Conservation (phyloP, 2,329 filamentous ascomycete genomes). For the Pseudofabraea citricarpa region DNA sequence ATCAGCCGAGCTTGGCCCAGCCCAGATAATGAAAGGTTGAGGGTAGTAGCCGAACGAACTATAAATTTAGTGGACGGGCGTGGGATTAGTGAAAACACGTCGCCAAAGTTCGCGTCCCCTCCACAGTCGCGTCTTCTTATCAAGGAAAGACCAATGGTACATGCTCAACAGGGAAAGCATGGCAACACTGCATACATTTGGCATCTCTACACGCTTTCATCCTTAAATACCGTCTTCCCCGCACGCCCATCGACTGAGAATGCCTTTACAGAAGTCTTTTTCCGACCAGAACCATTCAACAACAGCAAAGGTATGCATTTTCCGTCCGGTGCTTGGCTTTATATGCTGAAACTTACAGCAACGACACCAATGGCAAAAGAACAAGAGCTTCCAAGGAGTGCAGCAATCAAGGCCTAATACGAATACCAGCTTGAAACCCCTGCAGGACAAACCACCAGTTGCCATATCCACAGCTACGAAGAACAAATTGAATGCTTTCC, state of each 20-base stretch:
- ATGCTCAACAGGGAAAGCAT: not conserved
- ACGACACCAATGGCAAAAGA: constrained; percentile 22
- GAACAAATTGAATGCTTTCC: constrained; percentile 53
- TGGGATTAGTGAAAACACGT: not conserved
- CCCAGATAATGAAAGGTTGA: no score
- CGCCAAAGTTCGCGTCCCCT: not conserved
- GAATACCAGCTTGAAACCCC: constrained; percentile 17
- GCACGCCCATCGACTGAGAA: constrained; percentile 10
- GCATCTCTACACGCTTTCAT: no score
- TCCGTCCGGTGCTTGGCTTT: not conserved
- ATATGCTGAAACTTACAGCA: constrained; percentile 8
- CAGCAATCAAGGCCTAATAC: constrained; percentile 10
- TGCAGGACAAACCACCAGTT: constrained; percentile 22
- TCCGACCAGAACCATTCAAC: constrained; percentile 29
- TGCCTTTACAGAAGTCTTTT: constrained; percentile 32
- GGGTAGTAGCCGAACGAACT: no score
- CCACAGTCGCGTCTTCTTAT: constrained; percentile 1
- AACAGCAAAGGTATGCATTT: constrained; percentile 19
- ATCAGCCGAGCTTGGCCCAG: no score
- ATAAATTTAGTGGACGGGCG: no score
- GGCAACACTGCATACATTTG: not conserved
- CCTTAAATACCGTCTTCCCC: not conserved
- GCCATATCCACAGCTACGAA: constrained; percentile 50
- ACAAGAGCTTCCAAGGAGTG: constrained; percentile 25
- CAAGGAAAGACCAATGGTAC: no score